Percentiles rank a stretch among this genome's conserved stretches.
Evolutionary conservation across 2,329 filamentous ascomycete genomes (phyloP).

Genomic region (Colletotrichum tropicicola): DNA sequence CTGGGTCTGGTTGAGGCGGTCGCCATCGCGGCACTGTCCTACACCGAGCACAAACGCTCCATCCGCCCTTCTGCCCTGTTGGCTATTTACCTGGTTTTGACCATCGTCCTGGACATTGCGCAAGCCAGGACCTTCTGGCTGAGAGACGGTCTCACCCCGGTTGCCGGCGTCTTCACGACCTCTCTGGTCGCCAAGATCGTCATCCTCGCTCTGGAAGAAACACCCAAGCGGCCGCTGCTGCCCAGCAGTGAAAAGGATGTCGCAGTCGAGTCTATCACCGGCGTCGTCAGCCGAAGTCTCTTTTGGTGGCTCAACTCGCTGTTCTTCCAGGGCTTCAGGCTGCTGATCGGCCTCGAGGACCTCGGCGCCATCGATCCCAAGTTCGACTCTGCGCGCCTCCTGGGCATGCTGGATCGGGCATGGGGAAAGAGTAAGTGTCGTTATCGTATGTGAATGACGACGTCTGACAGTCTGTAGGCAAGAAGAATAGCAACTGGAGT

Average conservation of each 20-base stretch:
- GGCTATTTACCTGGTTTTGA: conserved; percentile 41
- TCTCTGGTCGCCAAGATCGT: conserved; percentile 37
- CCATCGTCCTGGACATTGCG: conserved; percentile 43
- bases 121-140: conserved; percentile 44
- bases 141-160: conserved; percentile 32
- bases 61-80: conserved; percentile 43
- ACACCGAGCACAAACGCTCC: conserved; percentile 44
- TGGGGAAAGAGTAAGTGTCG: conserved; percentile 36
- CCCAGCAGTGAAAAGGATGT: conserved; percentile 31
- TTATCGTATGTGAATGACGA: not conserved
- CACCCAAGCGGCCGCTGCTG: conserved; percentile 37
- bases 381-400: conserved; percentile 35
- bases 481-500: conserved; percentile 32
- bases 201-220: conserved; percentile 42
- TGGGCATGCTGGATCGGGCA: conserved; percentile 27
- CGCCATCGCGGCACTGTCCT: conserved; percentile 41
- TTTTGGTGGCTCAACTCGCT: conserved; percentile 48
- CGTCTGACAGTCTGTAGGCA: conserved; percentile 19
- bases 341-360: conserved; percentile 35
- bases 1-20: conserved; percentile 40
- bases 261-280: conserved; percentile 42
- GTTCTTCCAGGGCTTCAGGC: conserved; percentile 36
- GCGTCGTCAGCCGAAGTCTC: conserved; percentile 42
- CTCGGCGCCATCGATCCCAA: conserved; percentile 40
- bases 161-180: conserved; percentile 39